phyloP scores from a whole-genome alignment of 805 yeast species.

The Wickerhamiella lipophila region DNA sequence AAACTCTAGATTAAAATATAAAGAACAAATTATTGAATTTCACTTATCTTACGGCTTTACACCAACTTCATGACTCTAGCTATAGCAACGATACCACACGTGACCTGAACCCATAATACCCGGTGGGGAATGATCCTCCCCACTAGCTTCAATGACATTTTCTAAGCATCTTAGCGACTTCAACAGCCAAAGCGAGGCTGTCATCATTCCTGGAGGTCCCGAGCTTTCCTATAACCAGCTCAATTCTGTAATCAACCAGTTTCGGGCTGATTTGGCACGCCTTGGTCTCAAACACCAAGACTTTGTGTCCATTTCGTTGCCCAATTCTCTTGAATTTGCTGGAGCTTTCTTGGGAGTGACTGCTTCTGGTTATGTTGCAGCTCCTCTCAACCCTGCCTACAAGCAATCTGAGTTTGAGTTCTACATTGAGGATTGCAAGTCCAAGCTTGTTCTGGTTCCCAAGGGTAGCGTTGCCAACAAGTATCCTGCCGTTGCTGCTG shows the following conservation, averaged over 20 bases:
- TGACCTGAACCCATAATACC: not conserved
- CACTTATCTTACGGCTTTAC: too few species aligned
- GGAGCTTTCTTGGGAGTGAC: constrained; percentile 46
- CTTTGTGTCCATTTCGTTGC: constrained; percentile 47
- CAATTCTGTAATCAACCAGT: constrained; percentile 25
- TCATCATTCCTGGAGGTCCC: constrained; percentile 39
- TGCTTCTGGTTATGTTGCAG: constrained; percentile 45
- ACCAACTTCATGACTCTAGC: not conserved
- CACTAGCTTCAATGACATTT: constrained; percentile 1
- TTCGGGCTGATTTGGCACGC: constrained; percentile 33
- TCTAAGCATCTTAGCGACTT: not conserved
- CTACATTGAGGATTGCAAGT: constrained; percentile 47
- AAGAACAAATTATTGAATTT: too few species aligned
- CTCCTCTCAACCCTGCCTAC: constrained; percentile 56
- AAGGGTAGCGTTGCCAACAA: constrained; percentile 33
- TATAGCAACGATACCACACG: not conserved
- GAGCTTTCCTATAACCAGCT: constrained; percentile 36
- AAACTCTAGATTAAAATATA: too few species aligned
- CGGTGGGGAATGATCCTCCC: not conserved
- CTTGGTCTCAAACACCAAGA: constrained; percentile 32
- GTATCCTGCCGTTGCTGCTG: constrained; percentile 39
- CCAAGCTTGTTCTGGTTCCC: constrained; percentile 47
- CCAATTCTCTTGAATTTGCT: constrained; percentile 48
- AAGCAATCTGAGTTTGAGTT: constrained; percentile 50
- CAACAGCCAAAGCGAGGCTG: constrained; percentile 13